Percentiles rank a stretch among this genome's conserved stretches.
Evolutionary conservation across 192 early-diverging fungal genomes (phyloP).

Genomic region (Coemansia guatemalensis): DNA sequence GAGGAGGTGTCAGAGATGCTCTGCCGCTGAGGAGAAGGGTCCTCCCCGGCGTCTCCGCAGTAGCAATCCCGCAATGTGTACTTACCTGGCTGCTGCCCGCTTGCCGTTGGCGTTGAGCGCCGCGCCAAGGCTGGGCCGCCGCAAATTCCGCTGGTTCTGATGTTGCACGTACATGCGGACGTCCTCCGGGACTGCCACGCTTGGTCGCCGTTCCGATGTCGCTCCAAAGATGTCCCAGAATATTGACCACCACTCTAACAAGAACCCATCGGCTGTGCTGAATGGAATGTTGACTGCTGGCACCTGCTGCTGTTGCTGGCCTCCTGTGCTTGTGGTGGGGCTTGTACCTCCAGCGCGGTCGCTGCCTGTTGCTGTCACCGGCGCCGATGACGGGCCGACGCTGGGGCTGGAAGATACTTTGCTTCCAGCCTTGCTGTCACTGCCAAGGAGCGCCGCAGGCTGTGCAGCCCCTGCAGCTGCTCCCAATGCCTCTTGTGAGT

Average conservation of each 20-base stretch:
- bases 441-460: background rate
- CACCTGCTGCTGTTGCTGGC: conserved; percentile 6
- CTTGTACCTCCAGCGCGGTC: background rate
- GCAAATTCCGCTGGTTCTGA: conserved; percentile 14
- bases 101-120: conserved; percentile 36
- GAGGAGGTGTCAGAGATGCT: too few species aligned
- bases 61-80: background rate
- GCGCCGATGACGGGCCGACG: background rate
- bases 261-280: conserved; percentile 23
- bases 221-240: conserved; percentile 40
- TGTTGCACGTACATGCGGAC: conserved; percentile 33
- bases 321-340: conserved; percentile 1
- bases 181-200: conserved; percentile 9
- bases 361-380: background rate
- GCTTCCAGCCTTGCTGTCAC: conserved; percentile 4
- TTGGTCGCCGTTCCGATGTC: conserved; percentile 22
- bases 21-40: too few species aligned
- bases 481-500: background rate
- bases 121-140: conserved; percentile 8
- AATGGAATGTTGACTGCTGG: conserved; percentile 28
- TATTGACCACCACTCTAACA: conserved; percentile 41
- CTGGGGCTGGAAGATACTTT: background rate
- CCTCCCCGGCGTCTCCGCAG: too few species aligned
- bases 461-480: conserved; percentile 6
- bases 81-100: conserved; percentile 34